Percentiles rank a stretch among this genome's conserved stretches.
phyloP scores from a whole-genome alignment of 345 rosid species.

The Mangifera indica region DNA sequence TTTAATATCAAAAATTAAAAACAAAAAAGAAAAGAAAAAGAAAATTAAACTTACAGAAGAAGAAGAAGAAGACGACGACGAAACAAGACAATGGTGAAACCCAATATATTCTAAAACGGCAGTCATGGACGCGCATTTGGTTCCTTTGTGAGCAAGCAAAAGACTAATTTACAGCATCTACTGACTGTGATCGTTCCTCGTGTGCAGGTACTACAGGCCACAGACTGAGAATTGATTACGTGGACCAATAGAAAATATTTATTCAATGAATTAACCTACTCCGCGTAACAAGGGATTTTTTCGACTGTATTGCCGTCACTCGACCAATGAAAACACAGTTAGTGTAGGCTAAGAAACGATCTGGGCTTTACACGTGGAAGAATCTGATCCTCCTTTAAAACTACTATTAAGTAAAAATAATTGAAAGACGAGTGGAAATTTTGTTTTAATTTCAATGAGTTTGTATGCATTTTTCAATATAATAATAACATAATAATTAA shows the following conservation, averaged over 20 bases:
- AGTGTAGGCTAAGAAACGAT: not conserved
- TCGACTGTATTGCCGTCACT: constrained; percentile 23
- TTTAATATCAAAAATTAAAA: not conserved
- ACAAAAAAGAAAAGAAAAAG: not conserved
- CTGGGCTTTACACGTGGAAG: constrained; percentile 5
- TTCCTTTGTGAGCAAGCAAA: constrained; percentile 11
- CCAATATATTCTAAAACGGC: no score
- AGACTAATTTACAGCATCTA: no score
- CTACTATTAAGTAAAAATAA: no score
- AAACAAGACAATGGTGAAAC: no score
- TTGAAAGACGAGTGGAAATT: no score
- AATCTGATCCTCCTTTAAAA: not conserved
- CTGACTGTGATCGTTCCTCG: no score
- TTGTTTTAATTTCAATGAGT: no score
- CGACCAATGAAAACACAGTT: constrained; percentile 25
- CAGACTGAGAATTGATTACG: not conserved
- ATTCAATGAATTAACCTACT: not conserved
- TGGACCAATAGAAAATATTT: not conserved
- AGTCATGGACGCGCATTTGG: not conserved
- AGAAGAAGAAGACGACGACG: no score
- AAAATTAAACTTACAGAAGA: no score
- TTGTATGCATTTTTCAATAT: no score
- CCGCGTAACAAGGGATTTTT: not conserved
- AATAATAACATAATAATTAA: no score
- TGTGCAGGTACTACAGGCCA: not conserved